Evolutionary conservation across 352 stramenopile species (phyloP).

Genomic region (Thraustotheca clavata): DNA sequence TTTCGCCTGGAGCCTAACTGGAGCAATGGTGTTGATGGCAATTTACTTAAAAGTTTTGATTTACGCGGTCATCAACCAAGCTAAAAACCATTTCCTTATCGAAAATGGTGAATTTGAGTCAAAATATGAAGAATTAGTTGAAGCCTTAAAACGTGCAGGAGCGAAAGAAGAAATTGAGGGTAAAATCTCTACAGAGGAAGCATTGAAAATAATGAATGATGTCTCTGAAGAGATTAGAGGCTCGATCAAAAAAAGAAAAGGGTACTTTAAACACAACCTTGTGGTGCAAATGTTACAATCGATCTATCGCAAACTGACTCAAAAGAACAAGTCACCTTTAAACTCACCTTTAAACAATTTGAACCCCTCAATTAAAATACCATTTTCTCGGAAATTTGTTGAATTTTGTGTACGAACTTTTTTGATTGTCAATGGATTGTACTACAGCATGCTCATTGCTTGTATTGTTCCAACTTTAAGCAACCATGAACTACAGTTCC

Average conservation of each 20-base stretch:
- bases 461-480: neutral
- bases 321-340: too few species aligned
- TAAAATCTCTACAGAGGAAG: too few species aligned
- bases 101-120: neutral
- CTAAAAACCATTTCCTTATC: neutral
- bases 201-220: conserved; percentile 4
- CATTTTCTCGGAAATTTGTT: neutral
- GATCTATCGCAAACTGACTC: neutral
- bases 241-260: neutral
- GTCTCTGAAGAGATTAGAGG: conserved; percentile 7
- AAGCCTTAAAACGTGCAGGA: conserved; percentile 3
- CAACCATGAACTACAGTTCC: too few species aligned
- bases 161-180: too few species aligned
- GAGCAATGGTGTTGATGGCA: neutral
- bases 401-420: conserved; percentile 2
- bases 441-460: neutral
- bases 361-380: too few species aligned
- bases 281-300: neutral
- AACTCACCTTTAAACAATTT: too few species aligned
- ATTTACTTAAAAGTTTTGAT: conserved; percentile 4
- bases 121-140: conserved; percentile 12
- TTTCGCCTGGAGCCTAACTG: conserved; percentile 3
- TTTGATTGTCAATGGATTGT: conserved; percentile 4
- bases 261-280: neutral
- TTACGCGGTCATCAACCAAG: neutral